Conservation (phyloP, 106 monocot species). For the Dendrobium chrysotoxum region DNA sequence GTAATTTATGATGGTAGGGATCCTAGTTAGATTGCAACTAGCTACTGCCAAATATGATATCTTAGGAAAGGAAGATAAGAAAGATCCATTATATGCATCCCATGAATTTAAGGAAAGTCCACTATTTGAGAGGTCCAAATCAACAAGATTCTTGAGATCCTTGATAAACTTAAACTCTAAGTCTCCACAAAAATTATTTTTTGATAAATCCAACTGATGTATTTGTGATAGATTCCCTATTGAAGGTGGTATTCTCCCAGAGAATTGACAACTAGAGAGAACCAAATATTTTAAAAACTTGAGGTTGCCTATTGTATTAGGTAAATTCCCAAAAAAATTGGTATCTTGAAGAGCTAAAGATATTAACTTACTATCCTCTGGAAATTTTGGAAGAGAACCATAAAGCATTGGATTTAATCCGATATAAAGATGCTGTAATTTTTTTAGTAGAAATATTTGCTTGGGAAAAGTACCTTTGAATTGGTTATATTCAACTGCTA, state of each 20-base stretch:
- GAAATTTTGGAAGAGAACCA: conserved; percentile 30
- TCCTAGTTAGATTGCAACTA: conserved; percentile 31
- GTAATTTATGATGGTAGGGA: conserved; percentile 37
- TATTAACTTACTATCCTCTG: conserved; percentile 10
- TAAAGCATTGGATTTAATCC: conserved; percentile 35
- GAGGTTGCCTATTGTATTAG: not conserved
- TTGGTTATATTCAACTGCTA: conserved; percentile 16
- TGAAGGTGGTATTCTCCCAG: conserved; percentile 34
- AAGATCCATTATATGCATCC: not conserved
- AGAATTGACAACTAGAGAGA: conserved; percentile 28
- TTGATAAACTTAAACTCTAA: conserved; percentile 24
- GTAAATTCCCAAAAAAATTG: conserved; percentile 36
- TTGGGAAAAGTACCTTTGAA: conserved; percentile 38
- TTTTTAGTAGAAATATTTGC: conserved; percentile 18
- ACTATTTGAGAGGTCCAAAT: conserved; percentile 37
- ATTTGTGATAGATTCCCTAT: conserved; percentile 27
- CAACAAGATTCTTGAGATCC: conserved; percentile 28
- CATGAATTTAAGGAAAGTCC: not conserved
- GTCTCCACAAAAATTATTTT: conserved; percentile 48
- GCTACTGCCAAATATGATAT: conserved; percentile 8
- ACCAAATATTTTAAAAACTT: conserved; percentile 26
- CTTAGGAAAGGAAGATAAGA: conserved; percentile 12
- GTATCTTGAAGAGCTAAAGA: conserved; percentile 21
- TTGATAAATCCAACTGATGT: conserved; percentile 44
- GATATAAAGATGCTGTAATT: conserved; percentile 32